Base-by-base conservation (phyloP, 176 grass and related monocot genomes). In the Saccharum officinarum region DNA sequence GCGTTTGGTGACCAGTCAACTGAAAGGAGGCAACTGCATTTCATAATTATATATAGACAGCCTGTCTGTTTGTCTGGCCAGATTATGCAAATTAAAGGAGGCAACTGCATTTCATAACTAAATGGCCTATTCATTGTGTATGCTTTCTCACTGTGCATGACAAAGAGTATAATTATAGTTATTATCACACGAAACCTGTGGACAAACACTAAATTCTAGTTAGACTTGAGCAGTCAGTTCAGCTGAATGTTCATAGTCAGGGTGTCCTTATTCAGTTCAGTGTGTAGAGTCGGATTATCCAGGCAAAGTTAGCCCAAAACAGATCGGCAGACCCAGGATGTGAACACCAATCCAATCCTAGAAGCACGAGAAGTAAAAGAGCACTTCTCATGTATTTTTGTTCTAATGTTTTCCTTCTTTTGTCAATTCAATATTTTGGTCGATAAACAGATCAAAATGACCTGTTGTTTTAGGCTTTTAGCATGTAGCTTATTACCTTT, bases 1-100 rank as follows among this genome's bases (percentile, higher is more conserved):
- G 68, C 1, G 76, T 68, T 89, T 79, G 87, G 76, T 80, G 59
- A 65, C 12, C 42, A 79, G 44, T 74, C 75, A 84, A 73, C 68
- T 67, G 17, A 76, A 81, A 76, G 50, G 64, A 36, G 37, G 61
- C 36, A 69, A 59, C 62, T 68, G 60, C 39, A 33, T 45, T 67
- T 55, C 69, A 60, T 85, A 79, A 46, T 86, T 25, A 25, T 70
- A 23, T 25, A 25, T 70, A 34, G 38, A 44, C 26, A 71, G 20
- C 49, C 65, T 34, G 37, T 38, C 31, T 69, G 31, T 60, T 7
- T 10, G 11, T 71, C 69, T 60, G 57, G 49, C 46, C 28, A 71
- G 52, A 46, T 71, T 79, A 71, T 17, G 76, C 67, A 49, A 34
- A 79, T 71, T 60, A 12, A 25, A 25, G 10, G 31, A 52, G 15